Base-by-base conservation (phyloP, 768 basidiomycete species). In the Leccinum fibrillosum region DNA sequence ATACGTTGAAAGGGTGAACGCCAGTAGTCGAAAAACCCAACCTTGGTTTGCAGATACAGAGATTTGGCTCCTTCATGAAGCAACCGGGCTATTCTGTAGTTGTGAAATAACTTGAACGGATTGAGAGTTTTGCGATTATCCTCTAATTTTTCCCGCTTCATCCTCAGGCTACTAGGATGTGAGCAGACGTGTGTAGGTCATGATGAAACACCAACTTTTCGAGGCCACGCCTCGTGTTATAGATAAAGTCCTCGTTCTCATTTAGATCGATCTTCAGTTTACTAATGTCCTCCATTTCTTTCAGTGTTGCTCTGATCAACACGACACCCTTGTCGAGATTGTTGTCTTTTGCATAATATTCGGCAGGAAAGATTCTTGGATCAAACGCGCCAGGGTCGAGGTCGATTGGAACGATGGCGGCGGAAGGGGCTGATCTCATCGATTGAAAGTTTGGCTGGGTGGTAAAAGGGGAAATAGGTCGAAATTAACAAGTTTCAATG, bases 51-150 rank as follows among this genome's bases (percentile, higher is more conserved):
- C 23, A 35, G 28, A 8, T 11, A 63, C 10, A 59, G 1, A 13
- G 26, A 7, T 19, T 2, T 50, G 12, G 62, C 30, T 17, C 17
- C 34, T 7, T 19, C 39, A 34, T 39, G 62, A 13, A 63, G 63
- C 1, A 53, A 2, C 3, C 51, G 39, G 12, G 28, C 30, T 17
- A 48, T 34, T 32, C 48, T 8, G 23, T 61, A 53, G 13, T 61
- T 56, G 0, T 3, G 26, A 39, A 53, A 17, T 5, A 8, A 17
- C 37, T 61, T 56, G 19, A 61, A 17, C 3, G 47, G 57, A 5
- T 58, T 58, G 30, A 23, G 23, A 19, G 57, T 49, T 17, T 44
- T 58, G 34, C 23, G 12, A 17, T 32, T 49, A 5, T 21, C 7
- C 17, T 61, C 45, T 15, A 61, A 11, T 1, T 23, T 49, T 11